phyloP scores from a whole-genome alignment of 768 basidiomycete genomes.

The Mycena vulgaris region DNA sequence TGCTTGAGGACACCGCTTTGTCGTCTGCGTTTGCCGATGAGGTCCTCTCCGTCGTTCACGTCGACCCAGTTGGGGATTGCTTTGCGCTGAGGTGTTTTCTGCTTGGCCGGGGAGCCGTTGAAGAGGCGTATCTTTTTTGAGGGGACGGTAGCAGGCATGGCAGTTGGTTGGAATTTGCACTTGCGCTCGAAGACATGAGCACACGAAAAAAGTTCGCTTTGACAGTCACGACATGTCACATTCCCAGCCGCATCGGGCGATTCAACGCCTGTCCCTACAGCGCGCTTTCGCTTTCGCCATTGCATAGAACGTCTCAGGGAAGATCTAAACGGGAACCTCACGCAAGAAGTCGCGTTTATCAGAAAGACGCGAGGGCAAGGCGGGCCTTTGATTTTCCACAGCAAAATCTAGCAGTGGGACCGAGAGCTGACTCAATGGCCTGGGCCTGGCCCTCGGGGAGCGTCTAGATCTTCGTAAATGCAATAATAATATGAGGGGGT shows the following conservation, averaged over 20 bases:
- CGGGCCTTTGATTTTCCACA: too few relatives aligned
- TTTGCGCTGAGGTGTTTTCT: slow-evolving; percentile 40
- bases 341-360: too few relatives aligned
- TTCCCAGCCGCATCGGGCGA: slow-evolving; percentile 16
- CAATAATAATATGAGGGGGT: slow-evolving; percentile 41
- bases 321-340: too few relatives aligned
- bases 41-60: slow-evolving; percentile 57
- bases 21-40: slow-evolving; percentile 43
- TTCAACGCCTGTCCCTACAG: slow-evolving; percentile 9
- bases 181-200: slow-evolving; percentile 15
- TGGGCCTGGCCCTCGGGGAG: too few relatives aligned
- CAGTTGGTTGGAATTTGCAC: neutral
- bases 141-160: slow-evolving; percentile 18
- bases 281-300: neutral
- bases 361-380: too few relatives aligned
- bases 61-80: slow-evolving; percentile 55
- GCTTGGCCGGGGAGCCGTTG: slow-evolving; percentile 21
- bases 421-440: too few relatives aligned
- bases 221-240: slow-evolving; percentile 4
- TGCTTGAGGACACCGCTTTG: slow-evolving; percentile 46
- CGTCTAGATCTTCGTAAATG: neutral
- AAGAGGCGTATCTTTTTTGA: slow-evolving; percentile 29
- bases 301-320: too few relatives aligned
- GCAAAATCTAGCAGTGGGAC: too few relatives aligned
- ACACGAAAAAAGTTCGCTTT: slow-evolving; percentile 13